Evolutionary conservation across 371 early-diverging fungal species (phyloP).

Genomic region (Mucor piriformis): DNA sequence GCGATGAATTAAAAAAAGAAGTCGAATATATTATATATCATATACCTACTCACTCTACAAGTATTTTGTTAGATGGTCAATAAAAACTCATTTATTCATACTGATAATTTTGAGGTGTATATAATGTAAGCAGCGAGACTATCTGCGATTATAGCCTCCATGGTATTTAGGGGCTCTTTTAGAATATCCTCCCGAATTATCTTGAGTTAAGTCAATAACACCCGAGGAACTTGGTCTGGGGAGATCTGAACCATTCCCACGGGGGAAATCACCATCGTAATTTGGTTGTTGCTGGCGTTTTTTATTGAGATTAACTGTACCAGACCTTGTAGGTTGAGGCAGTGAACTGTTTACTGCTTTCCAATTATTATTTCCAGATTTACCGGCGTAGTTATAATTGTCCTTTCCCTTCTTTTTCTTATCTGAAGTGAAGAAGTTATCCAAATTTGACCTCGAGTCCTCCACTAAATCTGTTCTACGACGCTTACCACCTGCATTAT

Average conservation of each 20-base stretch:
- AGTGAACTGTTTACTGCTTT: slow-evolving; percentile 20
- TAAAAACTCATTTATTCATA: slow-evolving; percentile 10
- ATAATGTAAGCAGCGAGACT: neutral
- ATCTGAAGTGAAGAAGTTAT: slow-evolving; percentile 7
- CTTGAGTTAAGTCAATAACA: slow-evolving; percentile 21
- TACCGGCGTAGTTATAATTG: neutral
- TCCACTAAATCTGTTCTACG: neutral
- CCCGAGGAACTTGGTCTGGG: slow-evolving; percentile 31
- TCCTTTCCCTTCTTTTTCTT: slow-evolving; percentile 1
- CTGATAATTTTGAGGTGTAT: neutral
- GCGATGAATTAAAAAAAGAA: slow-evolving; percentile 43
- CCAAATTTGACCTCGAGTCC: neutral
- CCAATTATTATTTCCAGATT: slow-evolving; percentile 28
- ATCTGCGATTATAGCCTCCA: slow-evolving; percentile 22
- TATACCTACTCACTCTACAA: slow-evolving; percentile 41
- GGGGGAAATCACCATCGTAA: slow-evolving; percentile 15
- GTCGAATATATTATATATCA: slow-evolving; percentile 52
- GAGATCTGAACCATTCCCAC: slow-evolving; percentile 3
- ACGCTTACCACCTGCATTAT: slow-evolving; percentile 3
- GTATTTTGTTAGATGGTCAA: slow-evolving; percentile 42
- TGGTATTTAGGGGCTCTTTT: slow-evolving; percentile 24
- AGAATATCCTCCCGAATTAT: neutral
- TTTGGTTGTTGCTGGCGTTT: neutral
- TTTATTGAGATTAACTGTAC: slow-evolving; percentile 15
- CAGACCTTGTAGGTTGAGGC: slow-evolving; percentile 30